Conservation (phyloP, 73 alveolate genomes). For the Effrenium voratum region DNA sequence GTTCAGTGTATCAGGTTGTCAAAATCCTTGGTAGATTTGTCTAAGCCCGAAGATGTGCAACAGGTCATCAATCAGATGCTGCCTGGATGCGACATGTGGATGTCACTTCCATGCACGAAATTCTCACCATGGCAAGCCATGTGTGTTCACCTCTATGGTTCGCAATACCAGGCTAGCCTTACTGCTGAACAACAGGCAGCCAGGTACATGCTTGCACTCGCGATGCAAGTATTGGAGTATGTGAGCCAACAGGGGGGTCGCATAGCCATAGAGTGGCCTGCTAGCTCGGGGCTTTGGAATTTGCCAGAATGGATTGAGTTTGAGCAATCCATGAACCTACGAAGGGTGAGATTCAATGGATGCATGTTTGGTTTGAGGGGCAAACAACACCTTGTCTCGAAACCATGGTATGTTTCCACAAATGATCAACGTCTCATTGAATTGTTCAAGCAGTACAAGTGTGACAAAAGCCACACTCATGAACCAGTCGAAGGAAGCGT, state of each 20-base stretch:
- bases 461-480: neutral
- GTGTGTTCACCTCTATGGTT: neutral
- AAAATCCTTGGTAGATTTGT: slow-evolving; percentile 8
- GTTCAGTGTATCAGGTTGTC: neutral
- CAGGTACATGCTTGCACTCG: neutral
- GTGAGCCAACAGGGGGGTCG: slow-evolving; percentile 33
- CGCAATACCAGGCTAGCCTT: neutral
- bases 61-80: neutral
- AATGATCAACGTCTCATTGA: neutral
- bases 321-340: neutral
- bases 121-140: slow-evolving; percentile 19
- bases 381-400: too few relatives aligned
- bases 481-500: neutral
- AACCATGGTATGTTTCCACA: neutral
- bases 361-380: neutral
- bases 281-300: neutral
- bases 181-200: neutral
- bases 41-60: neutral
- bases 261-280: slow-evolving; percentile 2
- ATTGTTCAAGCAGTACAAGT: neutral
- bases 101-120: slow-evolving; percentile 12
- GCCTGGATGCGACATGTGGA: slow-evolving; percentile 42
- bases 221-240: slow-evolving; percentile 41
- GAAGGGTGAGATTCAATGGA: slow-evolving; percentile 1
- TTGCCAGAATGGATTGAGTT: neutral